Percentiles rank a stretch among this genome's conserved stretches.
Conservation (phyloP, 164 flowering plant genomes). For the Houttuynia cordata region DNA sequence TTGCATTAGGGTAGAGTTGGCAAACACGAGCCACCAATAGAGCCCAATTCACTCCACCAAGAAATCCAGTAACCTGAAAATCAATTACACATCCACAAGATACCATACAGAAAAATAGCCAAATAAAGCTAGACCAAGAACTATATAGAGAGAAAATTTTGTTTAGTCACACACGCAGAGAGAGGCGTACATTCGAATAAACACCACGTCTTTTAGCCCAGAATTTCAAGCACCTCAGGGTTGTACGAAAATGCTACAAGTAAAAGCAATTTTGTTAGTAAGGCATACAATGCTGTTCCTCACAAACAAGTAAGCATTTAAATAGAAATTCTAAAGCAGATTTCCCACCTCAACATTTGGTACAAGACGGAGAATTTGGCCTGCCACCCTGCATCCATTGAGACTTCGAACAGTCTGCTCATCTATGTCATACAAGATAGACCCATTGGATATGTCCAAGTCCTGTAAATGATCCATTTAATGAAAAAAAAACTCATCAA, state of each 20-base stretch:
- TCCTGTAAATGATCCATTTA: slow-evolving; percentile 23
- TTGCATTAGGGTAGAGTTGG: slow-evolving; percentile 93
- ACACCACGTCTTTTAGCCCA: slow-evolving; percentile 98
- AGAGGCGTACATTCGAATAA: slow-evolving; percentile 79
- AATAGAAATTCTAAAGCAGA: slow-evolving; percentile 19
- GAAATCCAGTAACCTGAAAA: slow-evolving; percentile 86
- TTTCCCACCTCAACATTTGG: slow-evolving; percentile 31
- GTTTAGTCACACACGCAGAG: no score
- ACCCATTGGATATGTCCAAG: slow-evolving; percentile 34
- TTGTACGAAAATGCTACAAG: slow-evolving; percentile 68
- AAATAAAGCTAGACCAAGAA: neutral
- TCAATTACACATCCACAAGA: neutral
- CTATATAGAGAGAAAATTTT: neutral
- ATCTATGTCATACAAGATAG: slow-evolving; percentile 30
- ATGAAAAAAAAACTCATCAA: neutral
- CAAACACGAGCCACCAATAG: slow-evolving; percentile 88
- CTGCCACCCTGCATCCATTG: slow-evolving; percentile 46
- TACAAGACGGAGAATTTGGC: slow-evolving; percentile 36
- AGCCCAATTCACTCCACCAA: slow-evolving; percentile 99
- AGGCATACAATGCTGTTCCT: no score
- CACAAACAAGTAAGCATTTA: no score
- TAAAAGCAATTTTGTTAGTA: neutral
- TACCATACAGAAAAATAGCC: neutral
- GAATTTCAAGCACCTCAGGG: slow-evolving; percentile 75
- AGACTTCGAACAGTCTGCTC: slow-evolving; percentile 42